These are phyloP conservation scores for Paracorniculantispora psalliotae DNA, from an alignment of 2,329 filamentous ascomycete genomes.

Conservation along the genomic window DNA sequence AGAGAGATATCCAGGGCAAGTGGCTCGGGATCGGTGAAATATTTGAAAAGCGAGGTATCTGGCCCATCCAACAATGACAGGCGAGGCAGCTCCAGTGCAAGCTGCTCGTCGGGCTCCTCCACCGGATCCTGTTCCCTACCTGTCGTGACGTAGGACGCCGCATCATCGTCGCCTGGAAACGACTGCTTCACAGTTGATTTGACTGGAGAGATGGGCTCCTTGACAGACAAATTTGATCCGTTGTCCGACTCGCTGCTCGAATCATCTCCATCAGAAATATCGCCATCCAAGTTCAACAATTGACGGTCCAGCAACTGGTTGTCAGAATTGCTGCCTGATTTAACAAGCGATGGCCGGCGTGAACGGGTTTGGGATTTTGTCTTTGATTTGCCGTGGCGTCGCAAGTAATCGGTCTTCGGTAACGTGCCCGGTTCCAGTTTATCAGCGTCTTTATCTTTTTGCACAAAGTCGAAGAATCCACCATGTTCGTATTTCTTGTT, in stretches of 20 bases:
- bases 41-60: slow-evolving; percentile 47
- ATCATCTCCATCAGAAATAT: slow-evolving; percentile 29
- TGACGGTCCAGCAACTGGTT: background rate
- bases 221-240: slow-evolving; percentile 46
- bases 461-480: slow-evolving; percentile 47
- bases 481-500: slow-evolving; percentile 56
- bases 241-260: slow-evolving; percentile 53
- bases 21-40: slow-evolving; percentile 57
- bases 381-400: slow-evolving; percentile 40
- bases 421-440: slow-evolving; percentile 30
- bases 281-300: slow-evolving; percentile 8
- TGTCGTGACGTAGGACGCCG: slow-evolving; percentile 47
- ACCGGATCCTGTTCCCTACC: slow-evolving; percentile 43
- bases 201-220: slow-evolving; percentile 45
- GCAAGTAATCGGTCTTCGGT: slow-evolving; percentile 44
- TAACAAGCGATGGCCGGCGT: slow-evolving; percentile 8
- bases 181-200: slow-evolving; percentile 42
- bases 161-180: slow-evolving; percentile 44
- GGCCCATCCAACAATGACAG: slow-evolving; percentile 43
- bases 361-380: slow-evolving; percentile 28
- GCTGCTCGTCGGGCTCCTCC: slow-evolving; percentile 43
- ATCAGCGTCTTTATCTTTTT: slow-evolving; percentile 3
- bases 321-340: background rate
- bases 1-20: slow-evolving; percentile 39
- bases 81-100: slow-evolving; percentile 45